A percentile compares a stretch with the other conserved stretches of the same genome.
These are phyloP conservation scores for Chytriomyces sp. DNA, from an alignment of 192 early-diverging fungal genomes.

Conservation along the genomic window DNA sequence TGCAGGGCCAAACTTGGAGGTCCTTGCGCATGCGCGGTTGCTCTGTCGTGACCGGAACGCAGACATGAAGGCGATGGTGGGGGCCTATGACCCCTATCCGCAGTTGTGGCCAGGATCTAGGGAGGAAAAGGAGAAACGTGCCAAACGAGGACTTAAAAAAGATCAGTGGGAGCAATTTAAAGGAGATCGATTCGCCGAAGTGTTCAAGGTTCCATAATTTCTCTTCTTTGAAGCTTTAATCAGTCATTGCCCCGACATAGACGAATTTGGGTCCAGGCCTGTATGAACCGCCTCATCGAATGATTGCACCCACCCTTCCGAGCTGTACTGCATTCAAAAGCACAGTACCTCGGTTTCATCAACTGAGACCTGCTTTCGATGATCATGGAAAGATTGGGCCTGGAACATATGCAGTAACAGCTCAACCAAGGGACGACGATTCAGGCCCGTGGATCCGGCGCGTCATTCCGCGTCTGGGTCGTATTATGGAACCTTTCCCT, in stretches of 20 bases:
- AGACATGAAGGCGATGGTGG: constrained; percentile 30
- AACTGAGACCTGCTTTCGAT: not conserved
- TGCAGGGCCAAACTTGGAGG: constrained; percentile 22
- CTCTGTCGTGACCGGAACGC: constrained; percentile 16
- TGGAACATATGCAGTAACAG: constrained; percentile 12
- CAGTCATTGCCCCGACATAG: not conserved
- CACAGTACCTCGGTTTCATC: constrained; percentile 12
- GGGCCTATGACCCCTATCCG: constrained; percentile 33
- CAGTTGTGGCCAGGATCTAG: constrained; percentile 12
- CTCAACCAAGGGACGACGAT: not conserved
- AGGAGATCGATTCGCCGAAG: not conserved
- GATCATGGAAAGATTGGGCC: constrained; percentile 1
- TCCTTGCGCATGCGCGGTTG: constrained; percentile 10
- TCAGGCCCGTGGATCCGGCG: constrained; percentile 8
- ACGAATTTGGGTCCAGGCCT: constrained; percentile 19
- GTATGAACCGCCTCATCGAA: constrained; percentile 5
- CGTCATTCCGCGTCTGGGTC: not conserved
- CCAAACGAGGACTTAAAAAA: constrained; percentile 4
- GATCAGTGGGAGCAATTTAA: constrained; percentile 25
- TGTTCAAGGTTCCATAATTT: not conserved
- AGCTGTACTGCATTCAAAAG: constrained; percentile 28
- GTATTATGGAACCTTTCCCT: constrained; percentile 14
- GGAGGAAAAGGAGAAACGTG: constrained; percentile 9
- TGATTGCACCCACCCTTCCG: not conserved
- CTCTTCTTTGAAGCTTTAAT: not conserved